A percentile compares a stretch with the other conserved stretches of the same genome.
These are phyloP conservation scores for Zizania latifolia DNA, from an alignment of 176 grass and related monocot genomes.

Conservation along the genomic window DNA sequence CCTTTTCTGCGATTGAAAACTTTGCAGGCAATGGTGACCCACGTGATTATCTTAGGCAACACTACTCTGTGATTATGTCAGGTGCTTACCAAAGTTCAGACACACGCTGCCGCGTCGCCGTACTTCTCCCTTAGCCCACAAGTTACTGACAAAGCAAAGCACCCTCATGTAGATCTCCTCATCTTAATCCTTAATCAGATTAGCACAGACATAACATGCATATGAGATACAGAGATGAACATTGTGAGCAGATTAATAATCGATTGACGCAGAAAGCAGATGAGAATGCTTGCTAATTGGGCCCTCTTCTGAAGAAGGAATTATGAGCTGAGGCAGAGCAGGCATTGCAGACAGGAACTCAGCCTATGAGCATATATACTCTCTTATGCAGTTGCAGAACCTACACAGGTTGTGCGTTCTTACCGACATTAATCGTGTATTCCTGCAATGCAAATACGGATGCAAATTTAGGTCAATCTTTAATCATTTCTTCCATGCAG, in stretches of 20 bases:
- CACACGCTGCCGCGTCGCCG: background rate
- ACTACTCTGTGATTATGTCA: slow-evolving; percentile 31
- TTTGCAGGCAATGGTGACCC: slow-evolving; percentile 11
- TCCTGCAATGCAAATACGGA: background rate
- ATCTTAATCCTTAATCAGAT: background rate
- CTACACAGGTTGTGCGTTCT: slow-evolving; percentile 2
- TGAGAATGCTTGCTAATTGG: background rate
- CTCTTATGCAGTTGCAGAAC: background rate
- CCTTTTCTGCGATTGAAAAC: slow-evolving; percentile 4
- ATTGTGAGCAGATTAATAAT: background rate
- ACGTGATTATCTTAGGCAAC: slow-evolving; percentile 31
- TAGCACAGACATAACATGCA: background rate
- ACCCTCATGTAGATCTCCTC: background rate
- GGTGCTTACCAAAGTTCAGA: slow-evolving; percentile 19
- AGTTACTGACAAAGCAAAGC: slow-evolving; percentile 10
- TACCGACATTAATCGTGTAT: slow-evolving; percentile 33
- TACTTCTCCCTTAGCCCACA: slow-evolving; percentile 40
- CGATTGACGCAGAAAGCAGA: background rate
- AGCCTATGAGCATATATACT: too few species aligned
- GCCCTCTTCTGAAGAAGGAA: slow-evolving; percentile 8
- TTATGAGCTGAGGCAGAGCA: background rate
- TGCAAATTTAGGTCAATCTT: background rate
- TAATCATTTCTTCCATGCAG: slow-evolving; percentile 27
- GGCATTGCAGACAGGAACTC: background rate
- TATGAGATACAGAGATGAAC: background rate